Conservation (phyloP, 331 rosid genomes). For the Pyrus hybrid region DNA sequence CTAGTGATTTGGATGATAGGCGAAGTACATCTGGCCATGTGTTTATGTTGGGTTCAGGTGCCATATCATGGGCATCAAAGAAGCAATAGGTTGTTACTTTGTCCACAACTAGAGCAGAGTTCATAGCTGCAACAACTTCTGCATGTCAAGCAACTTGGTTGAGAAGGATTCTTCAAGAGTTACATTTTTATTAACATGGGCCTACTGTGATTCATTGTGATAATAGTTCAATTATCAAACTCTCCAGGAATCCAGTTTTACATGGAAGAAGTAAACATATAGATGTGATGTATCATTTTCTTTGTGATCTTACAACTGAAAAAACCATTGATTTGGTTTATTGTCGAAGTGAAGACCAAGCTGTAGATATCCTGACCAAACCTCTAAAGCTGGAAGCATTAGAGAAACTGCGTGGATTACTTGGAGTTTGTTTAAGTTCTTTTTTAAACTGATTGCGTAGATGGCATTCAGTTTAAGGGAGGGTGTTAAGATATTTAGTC, state of each 20-base stretch:
- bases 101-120: not conserved
- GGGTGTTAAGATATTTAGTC: not conserved
- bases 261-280: not conserved
- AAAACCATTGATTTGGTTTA: not conserved
- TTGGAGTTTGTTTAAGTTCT: not conserved
- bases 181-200: too few relatives aligned
- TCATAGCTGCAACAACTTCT: too few relatives aligned
- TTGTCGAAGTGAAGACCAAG: not conserved
- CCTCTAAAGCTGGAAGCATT: not conserved
- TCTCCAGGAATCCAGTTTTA: too few relatives aligned
- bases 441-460: not conserved
- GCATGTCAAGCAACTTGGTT: too few relatives aligned
- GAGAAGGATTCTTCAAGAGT: too few relatives aligned
- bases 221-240: too few relatives aligned
- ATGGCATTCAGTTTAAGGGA: not conserved
- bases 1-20: too few relatives aligned
- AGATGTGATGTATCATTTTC: not conserved
- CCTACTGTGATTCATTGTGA: too few relatives aligned
- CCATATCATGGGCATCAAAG: not conserved
- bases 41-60: not conserved
- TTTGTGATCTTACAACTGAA: not conserved
- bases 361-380: not conserved
- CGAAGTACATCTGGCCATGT: too few relatives aligned
- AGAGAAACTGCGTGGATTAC: not conserved
- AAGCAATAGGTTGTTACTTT: not conserved